Conservation (phyloP, 2,329 filamentous ascomycete species). For the Apiospora koreana region DNA sequence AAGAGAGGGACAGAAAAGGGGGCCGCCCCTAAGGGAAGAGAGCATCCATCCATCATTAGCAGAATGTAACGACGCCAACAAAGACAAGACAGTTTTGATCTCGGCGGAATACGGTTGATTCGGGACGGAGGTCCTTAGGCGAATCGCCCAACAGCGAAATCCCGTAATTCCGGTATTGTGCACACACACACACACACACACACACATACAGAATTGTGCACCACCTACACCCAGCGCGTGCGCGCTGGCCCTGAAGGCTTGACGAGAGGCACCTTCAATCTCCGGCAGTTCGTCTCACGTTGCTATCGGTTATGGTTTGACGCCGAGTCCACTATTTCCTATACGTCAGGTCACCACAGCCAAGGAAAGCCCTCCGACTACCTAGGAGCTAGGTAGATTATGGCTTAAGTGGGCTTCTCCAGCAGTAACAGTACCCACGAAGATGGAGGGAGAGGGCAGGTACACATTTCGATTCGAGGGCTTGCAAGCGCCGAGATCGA, state of each 20-base stretch:
- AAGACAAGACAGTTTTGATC: neutral
- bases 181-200: neutral
- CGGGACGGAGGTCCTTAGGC: neutral
- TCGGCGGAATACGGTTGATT: neutral
- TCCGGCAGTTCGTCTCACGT: slow-evolving; percentile 7
- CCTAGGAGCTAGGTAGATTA: neutral
- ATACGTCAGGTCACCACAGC: neutral
- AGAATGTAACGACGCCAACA: neutral
- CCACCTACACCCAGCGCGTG: too few relatives aligned
- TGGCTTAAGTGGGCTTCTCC: neutral
- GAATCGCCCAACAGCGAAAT: neutral
- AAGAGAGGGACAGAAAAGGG: neutral
- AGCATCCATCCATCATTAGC: neutral
- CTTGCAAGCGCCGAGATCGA: neutral
- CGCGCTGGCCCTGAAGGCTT: neutral
- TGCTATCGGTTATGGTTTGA: neutral
- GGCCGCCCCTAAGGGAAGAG: neutral
- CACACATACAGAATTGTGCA: neutral
- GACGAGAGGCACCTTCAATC: neutral
- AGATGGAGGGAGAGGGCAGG: neutral
- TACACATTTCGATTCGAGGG: neutral
- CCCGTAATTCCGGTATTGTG: slow-evolving; percentile 9
- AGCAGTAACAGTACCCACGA: neutral
- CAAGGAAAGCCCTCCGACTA: neutral
- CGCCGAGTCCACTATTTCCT: slow-evolving; percentile 5